Conservation (phyloP, 75 land plant species). For the Cryptomeria japonica region DNA sequence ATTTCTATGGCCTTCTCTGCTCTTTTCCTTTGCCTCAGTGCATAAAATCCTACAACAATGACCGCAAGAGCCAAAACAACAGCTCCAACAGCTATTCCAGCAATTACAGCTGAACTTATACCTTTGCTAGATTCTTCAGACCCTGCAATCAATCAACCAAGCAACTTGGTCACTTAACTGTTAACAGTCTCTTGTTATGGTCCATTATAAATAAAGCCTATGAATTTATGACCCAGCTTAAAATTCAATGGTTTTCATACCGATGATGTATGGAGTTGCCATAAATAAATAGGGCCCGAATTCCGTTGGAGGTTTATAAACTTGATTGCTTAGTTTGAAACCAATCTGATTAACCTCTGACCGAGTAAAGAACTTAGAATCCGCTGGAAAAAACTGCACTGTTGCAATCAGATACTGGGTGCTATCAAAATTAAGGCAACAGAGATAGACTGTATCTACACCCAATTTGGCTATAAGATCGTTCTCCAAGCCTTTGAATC, state of each 20-base stretch:
- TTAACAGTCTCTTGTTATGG: background rate
- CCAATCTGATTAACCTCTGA: constrained; percentile 46
- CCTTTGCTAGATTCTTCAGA: background rate
- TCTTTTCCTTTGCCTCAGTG: constrained; percentile 23
- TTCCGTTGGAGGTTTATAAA: constrained; percentile 48
- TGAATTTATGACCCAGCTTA: background rate
- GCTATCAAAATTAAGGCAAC: constrained; percentile 40
- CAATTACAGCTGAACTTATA: background rate
- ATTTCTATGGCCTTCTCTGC: constrained; percentile 16
- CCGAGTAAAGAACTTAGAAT: constrained; percentile 36
- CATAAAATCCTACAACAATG: constrained; percentile 11
- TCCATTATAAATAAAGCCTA: background rate
- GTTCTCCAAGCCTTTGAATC: constrained; percentile 46
- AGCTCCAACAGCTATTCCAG: constrained; percentile 5
- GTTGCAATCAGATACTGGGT: constrained; percentile 48
- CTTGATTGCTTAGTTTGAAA: constrained; percentile 56
- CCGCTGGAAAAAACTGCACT: constrained; percentile 53
- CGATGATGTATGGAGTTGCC: constrained; percentile 35
- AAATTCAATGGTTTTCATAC: background rate
- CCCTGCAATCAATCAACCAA: too few species aligned
- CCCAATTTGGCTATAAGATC: constrained; percentile 31
- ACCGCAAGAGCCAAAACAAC: background rate
- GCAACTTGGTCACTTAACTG: background rate
- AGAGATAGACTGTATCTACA: constrained; percentile 52
- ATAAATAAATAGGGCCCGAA: constrained; percentile 70